Percentiles rank a stretch among this genome's conserved stretches.
Conservation (phyloP, 139 green algal species). For the Chlamydomonas eustigma region DNA sequence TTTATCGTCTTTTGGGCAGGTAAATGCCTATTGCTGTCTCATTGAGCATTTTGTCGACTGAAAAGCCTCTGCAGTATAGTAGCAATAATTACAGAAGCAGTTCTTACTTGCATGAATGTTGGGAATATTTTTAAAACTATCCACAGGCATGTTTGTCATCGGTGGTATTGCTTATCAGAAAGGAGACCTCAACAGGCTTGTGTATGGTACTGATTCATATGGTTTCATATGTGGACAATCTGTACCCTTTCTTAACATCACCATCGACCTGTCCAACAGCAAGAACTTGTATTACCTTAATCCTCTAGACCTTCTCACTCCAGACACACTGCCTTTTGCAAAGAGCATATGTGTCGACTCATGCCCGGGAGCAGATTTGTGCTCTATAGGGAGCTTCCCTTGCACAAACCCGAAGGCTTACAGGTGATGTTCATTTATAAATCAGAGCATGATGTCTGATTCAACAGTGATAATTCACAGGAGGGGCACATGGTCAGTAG, state of each 20-base stretch:
- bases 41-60: neutral
- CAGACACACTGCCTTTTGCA: slow-evolving; percentile 41
- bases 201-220: slow-evolving; percentile 69
- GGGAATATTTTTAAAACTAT: too few species aligned
- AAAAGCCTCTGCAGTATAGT: too few species aligned
- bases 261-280: slow-evolving; percentile 38
- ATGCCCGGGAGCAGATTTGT: neutral
- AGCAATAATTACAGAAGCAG: too few species aligned
- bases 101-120: too few species aligned
- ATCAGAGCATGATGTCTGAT: too few species aligned
- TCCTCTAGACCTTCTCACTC: slow-evolving; percentile 52
- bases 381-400: neutral
- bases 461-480: too few species aligned
- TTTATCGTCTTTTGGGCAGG: slow-evolving; percentile 62
- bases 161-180: slow-evolving; percentile 44
- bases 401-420: neutral
- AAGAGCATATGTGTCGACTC: slow-evolving; percentile 22
- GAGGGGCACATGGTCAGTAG: neutral
- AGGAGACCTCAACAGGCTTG: slow-evolving; percentile 47
- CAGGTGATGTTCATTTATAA: neutral
- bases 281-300: slow-evolving; percentile 76
- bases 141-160: slow-evolving; percentile 64
- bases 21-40: neutral
- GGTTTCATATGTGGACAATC: slow-evolving; percentile 58
- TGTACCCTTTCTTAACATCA: slow-evolving; percentile 38